phyloP scores from a whole-genome alignment of 768 basidiomycete genomes.

The Rhizopogon vulgaris region DNA sequence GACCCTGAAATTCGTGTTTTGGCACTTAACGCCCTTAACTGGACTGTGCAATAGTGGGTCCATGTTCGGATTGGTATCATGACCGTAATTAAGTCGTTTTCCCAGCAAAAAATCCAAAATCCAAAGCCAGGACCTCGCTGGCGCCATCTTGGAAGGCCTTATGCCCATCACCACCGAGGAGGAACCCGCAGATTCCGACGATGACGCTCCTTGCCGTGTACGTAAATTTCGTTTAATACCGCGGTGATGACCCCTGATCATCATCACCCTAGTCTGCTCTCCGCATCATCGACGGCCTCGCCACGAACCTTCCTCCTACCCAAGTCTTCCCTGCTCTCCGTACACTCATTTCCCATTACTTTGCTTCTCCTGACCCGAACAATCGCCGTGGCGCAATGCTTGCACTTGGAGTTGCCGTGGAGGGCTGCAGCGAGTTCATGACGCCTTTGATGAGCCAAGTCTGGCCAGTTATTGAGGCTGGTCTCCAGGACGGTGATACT shows the following conservation, averaged over 20 bases:
- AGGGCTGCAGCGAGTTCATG: conserved; percentile 98
- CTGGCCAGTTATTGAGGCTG: conserved; percentile 91
- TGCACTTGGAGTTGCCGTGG: conserved; percentile 91
- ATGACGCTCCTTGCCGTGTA: conserved; percentile 88
- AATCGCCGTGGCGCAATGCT: conserved; percentile 91
- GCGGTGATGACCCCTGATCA: conserved; percentile 6
- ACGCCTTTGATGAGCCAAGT: conserved; percentile 86
- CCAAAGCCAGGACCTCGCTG: conserved; percentile 78
- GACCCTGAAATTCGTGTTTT: conserved; percentile 82
- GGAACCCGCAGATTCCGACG: conserved; percentile 90
- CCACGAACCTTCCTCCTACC: conserved; percentile 85
- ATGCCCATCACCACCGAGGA: conserved; percentile 93
- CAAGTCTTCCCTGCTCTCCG: conserved; percentile 96
- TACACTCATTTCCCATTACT: conserved; percentile 76
- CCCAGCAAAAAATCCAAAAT: conserved; percentile 93
- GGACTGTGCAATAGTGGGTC: conserved; percentile 92
- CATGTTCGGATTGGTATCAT: neutral
- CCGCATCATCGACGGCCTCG: conserved; percentile 88
- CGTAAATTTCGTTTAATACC: conserved; percentile 18
- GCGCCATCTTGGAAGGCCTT: conserved; percentile 81
- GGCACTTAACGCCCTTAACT: conserved; percentile 88
- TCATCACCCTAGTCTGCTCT: conserved; percentile 65
- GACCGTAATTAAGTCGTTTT: conserved; percentile 5
- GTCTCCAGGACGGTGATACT: conserved; percentile 78
- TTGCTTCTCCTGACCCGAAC: conserved; percentile 70